These are phyloP conservation scores for Phialophora verrucosa DNA, from an alignment of 2,329 filamentous ascomycete species.

Conservation along the genomic window DNA sequence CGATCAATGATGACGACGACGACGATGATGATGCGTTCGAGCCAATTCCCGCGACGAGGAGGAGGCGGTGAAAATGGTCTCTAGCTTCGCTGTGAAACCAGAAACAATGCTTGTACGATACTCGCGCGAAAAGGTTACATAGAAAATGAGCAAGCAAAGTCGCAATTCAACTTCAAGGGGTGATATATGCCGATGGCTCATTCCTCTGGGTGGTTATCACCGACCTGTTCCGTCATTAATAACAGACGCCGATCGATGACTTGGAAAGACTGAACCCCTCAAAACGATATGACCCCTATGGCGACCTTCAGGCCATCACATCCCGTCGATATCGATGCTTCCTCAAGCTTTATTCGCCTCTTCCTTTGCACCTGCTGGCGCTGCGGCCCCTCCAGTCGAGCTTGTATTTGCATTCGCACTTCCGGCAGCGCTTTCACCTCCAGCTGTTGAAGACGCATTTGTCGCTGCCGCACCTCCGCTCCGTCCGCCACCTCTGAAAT, in stretches of 20 bases:
- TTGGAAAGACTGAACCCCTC: background rate
- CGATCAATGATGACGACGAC: constrained; percentile 40
- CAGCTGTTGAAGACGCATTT: background rate
- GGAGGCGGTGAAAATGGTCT: constrained; percentile 26
- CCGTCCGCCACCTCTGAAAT: constrained; percentile 8
- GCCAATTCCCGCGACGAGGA: constrained; percentile 42
- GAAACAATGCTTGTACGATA: background rate
- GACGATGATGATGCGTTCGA: constrained; percentile 55
- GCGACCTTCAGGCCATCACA: background rate
- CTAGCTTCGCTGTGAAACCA: background rate
- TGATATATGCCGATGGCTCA: background rate
- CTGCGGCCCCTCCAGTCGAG: background rate
- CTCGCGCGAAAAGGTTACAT: background rate
- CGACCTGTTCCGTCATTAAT: background rate
- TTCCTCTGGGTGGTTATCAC: background rate
- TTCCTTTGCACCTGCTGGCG: constrained; percentile 10
- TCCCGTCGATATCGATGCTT: background rate
- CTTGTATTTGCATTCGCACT: constrained; percentile 12
- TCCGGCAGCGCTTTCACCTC: background rate
- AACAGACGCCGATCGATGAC: background rate
- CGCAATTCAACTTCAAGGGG: background rate
- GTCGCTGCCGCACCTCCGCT: constrained; percentile 2
- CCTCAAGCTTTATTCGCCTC: constrained; percentile 26
- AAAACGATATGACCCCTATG: background rate
- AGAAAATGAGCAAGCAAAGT: background rate